phyloP scores from a whole-genome alignment of 2,329 filamentous ascomycete species.

The Fusarium xyrophilum region DNA sequence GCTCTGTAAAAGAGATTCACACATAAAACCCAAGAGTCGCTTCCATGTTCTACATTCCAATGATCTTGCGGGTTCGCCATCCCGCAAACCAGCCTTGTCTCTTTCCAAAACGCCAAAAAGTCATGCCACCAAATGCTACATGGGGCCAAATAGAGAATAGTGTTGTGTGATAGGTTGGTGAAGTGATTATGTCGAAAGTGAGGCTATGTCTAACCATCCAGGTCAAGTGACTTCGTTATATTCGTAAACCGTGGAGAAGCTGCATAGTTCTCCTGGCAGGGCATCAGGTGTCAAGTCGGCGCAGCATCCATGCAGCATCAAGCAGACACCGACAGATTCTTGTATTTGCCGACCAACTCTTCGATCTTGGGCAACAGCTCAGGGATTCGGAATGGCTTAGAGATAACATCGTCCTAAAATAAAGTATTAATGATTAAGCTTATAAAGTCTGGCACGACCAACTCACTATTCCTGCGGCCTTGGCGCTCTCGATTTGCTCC shows the following conservation, averaged over 20 bases:
- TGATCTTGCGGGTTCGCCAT: slow-evolving; percentile 19
- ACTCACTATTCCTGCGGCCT: slow-evolving; percentile 75
- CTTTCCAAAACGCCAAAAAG: slow-evolving; percentile 35
- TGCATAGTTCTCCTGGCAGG: background rate
- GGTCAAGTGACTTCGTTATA: slow-evolving; percentile 13
- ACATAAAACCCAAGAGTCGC: slow-evolving; percentile 12
- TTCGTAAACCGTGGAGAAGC: slow-evolving; percentile 12
- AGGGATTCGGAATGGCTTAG: slow-evolving; percentile 80
- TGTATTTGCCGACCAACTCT: slow-evolving; percentile 57
- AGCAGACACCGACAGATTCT: slow-evolving; percentile 41
- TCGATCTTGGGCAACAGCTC: slow-evolving; percentile 73
- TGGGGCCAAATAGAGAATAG: slow-evolving; percentile 17
- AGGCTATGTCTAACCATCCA: slow-evolving; percentile 13
- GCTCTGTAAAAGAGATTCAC: background rate
- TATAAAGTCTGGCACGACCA: background rate
- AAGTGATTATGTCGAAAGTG: slow-evolving; percentile 29
- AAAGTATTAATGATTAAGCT: slow-evolving; percentile 3
- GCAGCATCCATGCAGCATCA: background rate
- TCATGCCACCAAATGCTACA: slow-evolving; percentile 27
- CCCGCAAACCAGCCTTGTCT: slow-evolving; percentile 14
- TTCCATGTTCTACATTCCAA: slow-evolving; percentile 25
- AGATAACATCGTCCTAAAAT: slow-evolving; percentile 72
- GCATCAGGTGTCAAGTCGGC: background rate
- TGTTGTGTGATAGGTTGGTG: slow-evolving; percentile 15
- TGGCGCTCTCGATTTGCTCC: slow-evolving; percentile 75